A percentile compares a stretch with the other conserved stretches of the same genome.
phyloP scores from a whole-genome alignment of 2,329 filamentous ascomycete genomes.

The Cercospora brassicicola region DNA sequence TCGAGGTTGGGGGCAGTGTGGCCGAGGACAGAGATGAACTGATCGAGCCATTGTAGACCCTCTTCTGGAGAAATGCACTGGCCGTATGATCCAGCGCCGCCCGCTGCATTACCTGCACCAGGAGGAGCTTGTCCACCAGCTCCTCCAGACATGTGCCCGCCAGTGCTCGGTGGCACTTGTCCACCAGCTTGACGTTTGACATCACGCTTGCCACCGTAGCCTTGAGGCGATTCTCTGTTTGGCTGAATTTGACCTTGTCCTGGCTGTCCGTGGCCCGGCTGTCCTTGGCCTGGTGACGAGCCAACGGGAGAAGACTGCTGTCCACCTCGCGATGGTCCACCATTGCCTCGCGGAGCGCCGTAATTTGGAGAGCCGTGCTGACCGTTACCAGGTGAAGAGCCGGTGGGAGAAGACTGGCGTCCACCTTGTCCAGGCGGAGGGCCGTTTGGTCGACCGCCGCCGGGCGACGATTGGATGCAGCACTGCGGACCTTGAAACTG shows the following conservation, averaged over 20 bases:
- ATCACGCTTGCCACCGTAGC: neutral
- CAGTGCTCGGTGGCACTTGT: no score
- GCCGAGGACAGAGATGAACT: constrained; percentile 14
- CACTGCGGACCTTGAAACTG: neutral
- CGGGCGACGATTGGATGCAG: neutral
- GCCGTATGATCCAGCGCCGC: neutral
- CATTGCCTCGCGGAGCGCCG: neutral
- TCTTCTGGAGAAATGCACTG: constrained; percentile 19
- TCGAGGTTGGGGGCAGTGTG: constrained; percentile 5
- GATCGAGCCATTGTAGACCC: constrained; percentile 15
- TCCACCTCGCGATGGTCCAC: neutral
- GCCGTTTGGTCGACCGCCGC: neutral
- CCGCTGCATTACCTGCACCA: neutral
- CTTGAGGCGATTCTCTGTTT: neutral
- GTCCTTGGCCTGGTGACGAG: neutral
- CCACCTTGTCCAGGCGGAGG: neutral
- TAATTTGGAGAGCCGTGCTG: neutral
- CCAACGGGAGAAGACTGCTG: neutral
- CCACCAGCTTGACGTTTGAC: neutral
- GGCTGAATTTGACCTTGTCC: neutral
- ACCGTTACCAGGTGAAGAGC: neutral
- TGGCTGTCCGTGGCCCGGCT: neutral
- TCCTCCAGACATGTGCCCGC: no score
- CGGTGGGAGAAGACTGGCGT: no score
- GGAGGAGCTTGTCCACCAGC: no score